Percentiles rank a stretch among this genome's conserved stretches.
Conservation (phyloP, 2,329 filamentous ascomycete species). For the Exophiala mesophila region DNA sequence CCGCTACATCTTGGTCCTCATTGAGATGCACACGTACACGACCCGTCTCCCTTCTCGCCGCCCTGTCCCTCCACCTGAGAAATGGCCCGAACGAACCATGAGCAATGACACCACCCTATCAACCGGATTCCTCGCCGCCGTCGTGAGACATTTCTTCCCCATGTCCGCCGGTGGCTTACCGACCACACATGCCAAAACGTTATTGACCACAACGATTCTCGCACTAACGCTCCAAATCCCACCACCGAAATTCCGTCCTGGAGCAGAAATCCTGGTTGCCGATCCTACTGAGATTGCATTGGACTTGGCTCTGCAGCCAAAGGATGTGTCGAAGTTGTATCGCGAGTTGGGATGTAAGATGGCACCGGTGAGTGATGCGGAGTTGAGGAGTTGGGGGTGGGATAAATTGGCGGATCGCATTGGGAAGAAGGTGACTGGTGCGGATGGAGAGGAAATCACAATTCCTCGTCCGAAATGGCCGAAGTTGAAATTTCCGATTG, state of each 20-base stretch:
- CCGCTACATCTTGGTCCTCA: conserved; percentile 41
- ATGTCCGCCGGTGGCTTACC: conserved; percentile 34
- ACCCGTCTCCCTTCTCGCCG: conserved; percentile 32
- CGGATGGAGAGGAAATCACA: conserved; percentile 58
- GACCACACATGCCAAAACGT: conserved; percentile 37
- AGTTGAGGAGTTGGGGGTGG: conserved; percentile 39
- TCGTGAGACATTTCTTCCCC: conserved; percentile 41
- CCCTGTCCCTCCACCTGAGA: conserved; percentile 24
- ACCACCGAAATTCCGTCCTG: conserved; percentile 35
- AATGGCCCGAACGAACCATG: conserved; percentile 21
- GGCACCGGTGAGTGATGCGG: conserved; percentile 38
- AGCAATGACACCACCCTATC: conserved; percentile 13
- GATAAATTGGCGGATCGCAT: conserved; percentile 34
- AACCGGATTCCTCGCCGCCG: conserved; percentile 35
- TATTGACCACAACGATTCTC: conserved; percentile 44
- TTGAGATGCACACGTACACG: conserved; percentile 41
- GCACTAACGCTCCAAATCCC: conserved; percentile 44
- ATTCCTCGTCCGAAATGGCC: conserved; percentile 53
- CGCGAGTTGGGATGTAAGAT: conserved; percentile 44
- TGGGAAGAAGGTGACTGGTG: conserved; percentile 58
- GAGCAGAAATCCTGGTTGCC: conserved; percentile 34
- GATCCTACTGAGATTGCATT: conserved; percentile 43
- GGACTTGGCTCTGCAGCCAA: conserved; percentile 39
- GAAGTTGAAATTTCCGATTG: conserved; percentile 69
- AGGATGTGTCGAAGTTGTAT: conserved; percentile 36